Base-by-base conservation (phyloP, 2,329 filamentous ascomycete species). In the Aspergillus pseudoglaucus region DNA sequence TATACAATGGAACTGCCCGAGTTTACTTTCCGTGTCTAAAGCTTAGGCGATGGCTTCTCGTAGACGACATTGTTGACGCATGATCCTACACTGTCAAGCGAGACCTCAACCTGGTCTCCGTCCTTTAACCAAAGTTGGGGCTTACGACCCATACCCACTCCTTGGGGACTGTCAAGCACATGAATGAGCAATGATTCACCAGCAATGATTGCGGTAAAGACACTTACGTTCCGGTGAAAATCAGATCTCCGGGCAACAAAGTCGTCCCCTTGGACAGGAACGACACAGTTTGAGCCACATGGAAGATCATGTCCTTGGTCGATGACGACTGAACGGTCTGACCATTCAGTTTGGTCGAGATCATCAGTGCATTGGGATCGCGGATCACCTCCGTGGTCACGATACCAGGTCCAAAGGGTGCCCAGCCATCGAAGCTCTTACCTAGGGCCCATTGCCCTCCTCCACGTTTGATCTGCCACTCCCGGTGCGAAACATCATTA, bases 401-500 rank as follows among this genome's bases (percentile, higher is more conserved):
- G 53, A 89, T 87, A 1, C 81, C 84, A 0, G 86, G 86, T 0
- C 86, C 85, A 56, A 80, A 84, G 0, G 85, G 86, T 4, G 83
- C 85, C 83, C 85, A 89, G 12, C 82, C 82, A 65, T 89, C 85
- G 54, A 87, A 88, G 3, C 84, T 82, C 65, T 89, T 89, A 33
- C 84, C 85, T 12, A 87, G 69, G 1, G 76, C 78, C 84, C 84
- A 88, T 67, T 88, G 85, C 1, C 83, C 78, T 14, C 82, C 82
- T 14, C 83, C 83, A 37, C 75, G 77, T 64, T 82, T 78, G 51
- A 87, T 66, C 67, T 88, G 85, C 83, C 85, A 90, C 54, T 88
- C 84, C 37, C 87, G 81, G 68, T 88, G 85, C 9, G 83, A 88
- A n/a, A 91, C 79, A 63, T 91, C 87, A 66, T 91, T 87, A 46